Base-by-base conservation (phyloP, 2,329 filamentous ascomycete species). In the Aspergillus sp. region DNA sequence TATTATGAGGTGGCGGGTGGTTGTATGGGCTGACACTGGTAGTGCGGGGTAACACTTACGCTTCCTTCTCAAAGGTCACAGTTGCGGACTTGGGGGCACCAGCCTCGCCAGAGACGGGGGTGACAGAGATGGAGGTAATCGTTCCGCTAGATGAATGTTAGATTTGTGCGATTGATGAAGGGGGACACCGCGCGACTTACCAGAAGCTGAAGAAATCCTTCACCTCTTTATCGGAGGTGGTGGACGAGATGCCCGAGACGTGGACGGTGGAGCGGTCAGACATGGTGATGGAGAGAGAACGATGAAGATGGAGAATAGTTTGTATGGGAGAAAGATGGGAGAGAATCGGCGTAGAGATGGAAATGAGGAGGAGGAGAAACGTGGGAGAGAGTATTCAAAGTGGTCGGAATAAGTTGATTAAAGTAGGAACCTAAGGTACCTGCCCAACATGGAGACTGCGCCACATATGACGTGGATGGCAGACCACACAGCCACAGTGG, bases 41-140 rank as follows among this genome's bases (percentile, higher is more conserved):
- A 43, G 58, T 63, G 64, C 59, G 62, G 66, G 62, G 62, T 20
- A 17, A n/a, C 17, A 63, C 76, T 70, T 69, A 78, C 76, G 93
- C 95, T 72, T 93, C 87, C 80, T 97, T 97, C 76, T 97, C 94
- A 69, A 99, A 99, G 48, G 86, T 92, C 58, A 99, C 92, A n/a
- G 87, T 89, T 53, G 94, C 94, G 46, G 86, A 86, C 77, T 97
- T 91, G 61, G 83, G 80, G 61, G 87, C 82, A 66, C 84, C 84
- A 49, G 76, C 55, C 36, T 74, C 75, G 40, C 71, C 71, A 21
- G 78, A 78, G 36, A 73, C 78, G 47, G 86, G 76, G 23, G 85
- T 89, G 67, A 97, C 83, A 54, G 90, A 86, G 71, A 99, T 82
- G 64, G 83, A 82, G 62, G 85, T 86, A 73, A 99, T 96, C 81